Percentiles rank a stretch among this genome's conserved stretches.
Evolutionary conservation across 2,329 filamentous ascomycete genomes (phyloP).

Genomic region (Ophiocordyceps camponoti-floridani): DNA sequence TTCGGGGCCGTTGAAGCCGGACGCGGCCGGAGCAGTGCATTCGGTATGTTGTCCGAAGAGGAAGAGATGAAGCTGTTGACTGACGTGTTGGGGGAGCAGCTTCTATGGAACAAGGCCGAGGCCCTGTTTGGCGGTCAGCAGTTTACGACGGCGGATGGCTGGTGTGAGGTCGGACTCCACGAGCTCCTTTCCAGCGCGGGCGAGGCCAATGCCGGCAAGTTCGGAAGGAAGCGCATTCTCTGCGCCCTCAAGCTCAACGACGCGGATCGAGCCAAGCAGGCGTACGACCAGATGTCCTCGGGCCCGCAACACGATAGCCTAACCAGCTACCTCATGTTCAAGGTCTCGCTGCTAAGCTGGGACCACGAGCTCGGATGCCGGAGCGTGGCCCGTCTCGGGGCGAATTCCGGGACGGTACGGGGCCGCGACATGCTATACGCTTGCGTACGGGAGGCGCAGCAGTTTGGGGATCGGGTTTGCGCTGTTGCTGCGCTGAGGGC

Average conservation of each 20-base stretch:
- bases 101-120: constrained; percentile 72
- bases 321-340: constrained; percentile 61
- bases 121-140: constrained; percentile 31
- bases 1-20: constrained; percentile 30
- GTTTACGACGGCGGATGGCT: constrained; percentile 39
- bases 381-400: constrained; percentile 43
- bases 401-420: constrained; percentile 27
- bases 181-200: constrained; percentile 47
- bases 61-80: not conserved
- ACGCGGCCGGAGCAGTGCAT: constrained; percentile 49
- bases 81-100: constrained; percentile 24
- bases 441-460: constrained; percentile 61
- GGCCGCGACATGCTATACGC: constrained; percentile 51
- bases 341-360: constrained; percentile 41
- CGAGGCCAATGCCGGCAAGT: constrained; percentile 46
- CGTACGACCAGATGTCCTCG: constrained; percentile 42
- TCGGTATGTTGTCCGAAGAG: constrained; percentile 27
- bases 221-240: constrained; percentile 54
- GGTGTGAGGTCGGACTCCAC: constrained; percentile 56
- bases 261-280: constrained; percentile 6
- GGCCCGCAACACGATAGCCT: constrained; percentile 39
- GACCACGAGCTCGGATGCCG: constrained; percentile 41
- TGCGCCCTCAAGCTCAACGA: constrained; percentile 39
- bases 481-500: constrained; percentile 22
- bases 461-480: constrained; percentile 40